These are phyloP conservation scores for Calonectria naviculata DNA, from an alignment of 2,329 filamentous ascomycete genomes.

Conservation along the genomic window DNA sequence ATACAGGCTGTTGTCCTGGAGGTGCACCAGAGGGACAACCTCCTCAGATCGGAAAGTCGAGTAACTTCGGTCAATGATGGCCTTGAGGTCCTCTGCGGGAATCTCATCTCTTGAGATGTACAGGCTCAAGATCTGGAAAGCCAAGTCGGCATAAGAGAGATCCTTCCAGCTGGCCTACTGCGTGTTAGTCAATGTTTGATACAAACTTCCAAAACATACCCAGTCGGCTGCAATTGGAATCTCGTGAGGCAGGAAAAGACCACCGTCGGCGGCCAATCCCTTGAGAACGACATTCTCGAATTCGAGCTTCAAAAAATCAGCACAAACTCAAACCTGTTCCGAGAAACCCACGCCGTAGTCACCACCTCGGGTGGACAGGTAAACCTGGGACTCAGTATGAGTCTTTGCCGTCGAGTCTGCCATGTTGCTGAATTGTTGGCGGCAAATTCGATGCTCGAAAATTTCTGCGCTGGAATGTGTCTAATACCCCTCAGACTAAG, in stretches of 20 bases:
- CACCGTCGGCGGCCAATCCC: slow-evolving; percentile 83
- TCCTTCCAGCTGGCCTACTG: slow-evolving; percentile 4
- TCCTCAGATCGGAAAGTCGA: slow-evolving; percentile 86
- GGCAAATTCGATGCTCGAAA: not conserved
- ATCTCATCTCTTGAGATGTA: slow-evolving; percentile 86
- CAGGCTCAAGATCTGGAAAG: slow-evolving; percentile 4
- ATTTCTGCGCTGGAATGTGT: slow-evolving; percentile 5
- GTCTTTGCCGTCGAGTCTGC: not conserved
- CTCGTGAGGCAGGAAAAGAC: slow-evolving; percentile 58
- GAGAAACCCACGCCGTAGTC: slow-evolving; percentile 1
- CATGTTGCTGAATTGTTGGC: not conserved
- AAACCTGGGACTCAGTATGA: slow-evolving; percentile 6
- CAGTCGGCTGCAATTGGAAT: slow-evolving; percentile 10
- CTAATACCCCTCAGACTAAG: slow-evolving; percentile 4
- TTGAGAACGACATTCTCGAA: slow-evolving; percentile 90
- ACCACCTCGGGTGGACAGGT: slow-evolving; percentile 9
- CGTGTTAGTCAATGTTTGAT: too few species aligned
- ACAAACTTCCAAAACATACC: slow-evolving; percentile 1
- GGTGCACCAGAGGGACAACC: slow-evolving; percentile 70
- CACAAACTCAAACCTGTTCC: not conserved
- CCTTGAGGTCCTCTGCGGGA: slow-evolving; percentile 78
- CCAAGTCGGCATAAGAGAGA: slow-evolving; percentile 8
- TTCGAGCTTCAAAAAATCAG: slow-evolving; percentile 66
- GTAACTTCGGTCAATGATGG: slow-evolving; percentile 85
- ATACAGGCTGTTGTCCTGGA: slow-evolving; percentile 74